Percentiles rank a stretch among this genome's conserved stretches.
phyloP scores from a whole-genome alignment of 129 eudicot species.

The Arctium minus region DNA sequence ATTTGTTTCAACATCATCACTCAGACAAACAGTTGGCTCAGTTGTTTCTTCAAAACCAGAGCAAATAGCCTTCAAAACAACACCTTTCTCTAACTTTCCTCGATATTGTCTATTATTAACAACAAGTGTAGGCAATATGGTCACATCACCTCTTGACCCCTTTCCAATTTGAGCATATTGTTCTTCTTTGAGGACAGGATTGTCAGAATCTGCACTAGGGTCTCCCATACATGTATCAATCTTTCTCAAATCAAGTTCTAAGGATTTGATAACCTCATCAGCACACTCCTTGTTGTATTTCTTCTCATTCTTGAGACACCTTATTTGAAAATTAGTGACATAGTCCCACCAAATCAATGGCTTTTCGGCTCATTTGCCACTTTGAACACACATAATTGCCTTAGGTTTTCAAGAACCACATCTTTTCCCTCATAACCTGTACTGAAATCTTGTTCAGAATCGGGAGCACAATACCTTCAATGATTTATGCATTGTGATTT shows the following conservation, averaged over 20 bases:
- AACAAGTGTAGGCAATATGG: conserved; percentile 66
- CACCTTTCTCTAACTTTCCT: conserved; percentile 77
- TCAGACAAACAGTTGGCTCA: conserved; percentile 71
- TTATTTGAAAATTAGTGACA: conserved; percentile 29
- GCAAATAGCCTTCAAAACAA: conserved; percentile 71
- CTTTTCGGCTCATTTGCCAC: conserved; percentile 25
- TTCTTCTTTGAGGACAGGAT: conserved; percentile 28
- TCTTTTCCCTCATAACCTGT: conserved; percentile 34
- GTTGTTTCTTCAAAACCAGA: conserved; percentile 88
- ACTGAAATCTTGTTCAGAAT: conserved; percentile 34
- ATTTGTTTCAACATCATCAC: conserved; percentile 70
- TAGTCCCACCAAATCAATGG: conserved; percentile 37
- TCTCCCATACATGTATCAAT: conserved; percentile 33
- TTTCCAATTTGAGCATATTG: conserved; percentile 49
- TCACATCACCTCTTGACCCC: conserved; percentile 74
- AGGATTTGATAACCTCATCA: conserved; percentile 25
- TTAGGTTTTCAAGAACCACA: conserved; percentile 31
- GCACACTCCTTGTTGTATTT: conserved; percentile 38
- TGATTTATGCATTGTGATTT: conserved; percentile 28
- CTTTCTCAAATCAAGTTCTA: conserved; percentile 30
- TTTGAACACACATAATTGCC: conserved; percentile 30
- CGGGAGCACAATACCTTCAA: conserved; percentile 33
- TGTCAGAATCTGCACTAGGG: conserved; percentile 29
- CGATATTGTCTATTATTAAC: conserved; percentile 72
- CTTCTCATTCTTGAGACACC: conserved; percentile 35